A percentile compares a stretch with the other conserved stretches of the same genome.
Conservation (phyloP, 768 basidiomycete genomes). For the Phanerodontia chrysosporium region DNA sequence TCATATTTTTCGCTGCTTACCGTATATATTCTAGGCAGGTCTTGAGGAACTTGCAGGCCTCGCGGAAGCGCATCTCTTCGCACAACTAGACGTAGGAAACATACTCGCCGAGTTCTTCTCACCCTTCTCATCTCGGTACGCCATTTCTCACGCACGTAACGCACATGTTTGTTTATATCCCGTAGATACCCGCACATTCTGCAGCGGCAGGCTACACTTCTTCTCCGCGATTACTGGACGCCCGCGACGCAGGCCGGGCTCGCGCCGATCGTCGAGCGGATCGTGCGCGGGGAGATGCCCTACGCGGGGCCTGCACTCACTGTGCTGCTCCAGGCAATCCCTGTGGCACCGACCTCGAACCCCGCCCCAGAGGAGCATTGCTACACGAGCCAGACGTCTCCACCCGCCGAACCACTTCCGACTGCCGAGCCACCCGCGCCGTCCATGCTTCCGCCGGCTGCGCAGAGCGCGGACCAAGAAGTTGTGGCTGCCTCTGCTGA, state of each 20-base stretch:
- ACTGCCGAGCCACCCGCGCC: too few relatives aligned
- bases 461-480: too few relatives aligned
- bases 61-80: neutral
- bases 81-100: neutral
- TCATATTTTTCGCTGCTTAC: too few relatives aligned
- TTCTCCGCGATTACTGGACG: neutral
- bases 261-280: neutral
- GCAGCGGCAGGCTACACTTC: neutral
- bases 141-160: too few relatives aligned
- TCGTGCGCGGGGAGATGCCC: neutral
- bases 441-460: too few relatives aligned
- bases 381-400: too few relatives aligned
- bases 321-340: neutral
- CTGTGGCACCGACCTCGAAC: neutral
- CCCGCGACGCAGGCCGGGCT: neutral
- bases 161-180: too few relatives aligned
- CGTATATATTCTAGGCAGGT: too few relatives aligned
- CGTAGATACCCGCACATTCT: neutral
- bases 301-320: neutral
- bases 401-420: too few relatives aligned
- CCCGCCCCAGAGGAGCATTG: too few relatives aligned
- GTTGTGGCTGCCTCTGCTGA: too few relatives aligned
- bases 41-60: neutral
- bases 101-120: conserved; percentile 6
- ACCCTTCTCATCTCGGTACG: neutral